Conservation (phyloP, 352 stramenopile genomes). For the Pythium volutum region DNA sequence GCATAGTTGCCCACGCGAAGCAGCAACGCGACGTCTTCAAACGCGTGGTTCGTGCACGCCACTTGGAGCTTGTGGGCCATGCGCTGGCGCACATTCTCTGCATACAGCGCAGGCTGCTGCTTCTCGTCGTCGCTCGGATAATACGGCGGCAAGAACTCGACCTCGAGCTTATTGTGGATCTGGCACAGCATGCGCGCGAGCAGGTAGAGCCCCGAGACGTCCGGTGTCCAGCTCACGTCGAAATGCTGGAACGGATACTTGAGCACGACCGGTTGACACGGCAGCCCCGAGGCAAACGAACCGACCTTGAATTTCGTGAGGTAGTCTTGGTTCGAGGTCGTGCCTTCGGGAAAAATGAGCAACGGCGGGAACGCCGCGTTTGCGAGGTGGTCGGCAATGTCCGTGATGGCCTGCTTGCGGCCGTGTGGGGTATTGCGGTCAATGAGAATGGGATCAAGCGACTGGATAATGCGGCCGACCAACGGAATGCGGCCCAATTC, state of each 20-base stretch:
- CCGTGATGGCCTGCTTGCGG: constrained; percentile 50
- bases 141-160: constrained; percentile 58
- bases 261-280: constrained; percentile 59
- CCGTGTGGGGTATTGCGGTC: constrained; percentile 47
- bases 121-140: constrained; percentile 40
- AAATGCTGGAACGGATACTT: constrained; percentile 71
- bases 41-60: constrained; percentile 69
- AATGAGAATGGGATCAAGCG: constrained; percentile 64
- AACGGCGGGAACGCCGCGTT: constrained; percentile 45
- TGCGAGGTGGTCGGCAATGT: constrained; percentile 57
- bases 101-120: constrained; percentile 45
- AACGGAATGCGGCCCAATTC: constrained; percentile 57
- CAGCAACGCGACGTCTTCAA: constrained; percentile 65
- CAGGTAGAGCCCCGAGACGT: constrained; percentile 51
- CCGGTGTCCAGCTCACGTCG: constrained; percentile 66
- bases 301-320: constrained; percentile 78
- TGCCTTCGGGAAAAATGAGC: constrained; percentile 71
- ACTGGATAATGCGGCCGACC: constrained; percentile 51
- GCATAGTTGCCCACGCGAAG: constrained; percentile 55
- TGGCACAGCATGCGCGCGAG: constrained; percentile 64
- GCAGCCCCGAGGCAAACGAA: constrained; percentile 55
- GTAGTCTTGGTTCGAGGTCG: constrained; percentile 66
- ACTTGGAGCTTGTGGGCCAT: constrained; percentile 54
- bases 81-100: constrained; percentile 49
- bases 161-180: constrained; percentile 62